Conservation (phyloP, 768 basidiomycete genomes). For the Mycena rosella region DNA sequence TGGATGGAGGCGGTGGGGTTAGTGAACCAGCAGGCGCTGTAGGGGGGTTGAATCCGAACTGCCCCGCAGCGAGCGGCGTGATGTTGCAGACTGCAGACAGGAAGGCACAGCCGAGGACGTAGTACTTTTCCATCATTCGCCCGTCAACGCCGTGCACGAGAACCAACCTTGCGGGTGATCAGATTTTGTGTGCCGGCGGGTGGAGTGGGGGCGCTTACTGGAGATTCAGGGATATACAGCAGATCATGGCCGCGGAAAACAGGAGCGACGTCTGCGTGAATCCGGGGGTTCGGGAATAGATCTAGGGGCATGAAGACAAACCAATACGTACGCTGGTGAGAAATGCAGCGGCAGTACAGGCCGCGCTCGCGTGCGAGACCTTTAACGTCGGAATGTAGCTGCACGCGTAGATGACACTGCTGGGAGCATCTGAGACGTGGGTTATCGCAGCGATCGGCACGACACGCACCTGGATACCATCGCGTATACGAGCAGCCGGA, state of each 20-base stretch:
- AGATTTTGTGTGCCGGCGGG: not conserved
- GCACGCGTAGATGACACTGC: not conserved
- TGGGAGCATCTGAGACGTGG: too few relatives aligned
- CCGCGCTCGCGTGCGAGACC: not conserved
- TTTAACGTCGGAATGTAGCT: too few relatives aligned
- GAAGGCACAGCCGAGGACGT: conserved; percentile 1
- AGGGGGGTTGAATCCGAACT: not conserved
- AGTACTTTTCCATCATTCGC: conserved; percentile 20
- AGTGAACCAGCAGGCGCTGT: conserved; percentile 1
- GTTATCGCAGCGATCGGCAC: not conserved
- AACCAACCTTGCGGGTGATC: not conserved
- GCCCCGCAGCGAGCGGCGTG: conserved; percentile 4
- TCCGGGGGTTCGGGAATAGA: too few relatives aligned
- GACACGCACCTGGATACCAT: conserved; percentile 16
- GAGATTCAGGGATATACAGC: conserved; percentile 20
- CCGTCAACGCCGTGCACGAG: conserved; percentile 15
- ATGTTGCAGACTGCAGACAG: conserved; percentile 6
- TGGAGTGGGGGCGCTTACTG: not conserved
- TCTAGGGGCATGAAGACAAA: not conserved
- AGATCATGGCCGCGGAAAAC: conserved; percentile 20
- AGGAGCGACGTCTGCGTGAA: not conserved
- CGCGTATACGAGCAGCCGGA: conserved; percentile 20
- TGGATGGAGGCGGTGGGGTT: not conserved
- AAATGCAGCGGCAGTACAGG: conserved; percentile 11
- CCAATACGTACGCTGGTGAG: not conserved